Percentiles rank a stretch among this genome's conserved stretches.
phyloP scores from a whole-genome alignment of 306 rosid species.

The Quercus glauca region DNA sequence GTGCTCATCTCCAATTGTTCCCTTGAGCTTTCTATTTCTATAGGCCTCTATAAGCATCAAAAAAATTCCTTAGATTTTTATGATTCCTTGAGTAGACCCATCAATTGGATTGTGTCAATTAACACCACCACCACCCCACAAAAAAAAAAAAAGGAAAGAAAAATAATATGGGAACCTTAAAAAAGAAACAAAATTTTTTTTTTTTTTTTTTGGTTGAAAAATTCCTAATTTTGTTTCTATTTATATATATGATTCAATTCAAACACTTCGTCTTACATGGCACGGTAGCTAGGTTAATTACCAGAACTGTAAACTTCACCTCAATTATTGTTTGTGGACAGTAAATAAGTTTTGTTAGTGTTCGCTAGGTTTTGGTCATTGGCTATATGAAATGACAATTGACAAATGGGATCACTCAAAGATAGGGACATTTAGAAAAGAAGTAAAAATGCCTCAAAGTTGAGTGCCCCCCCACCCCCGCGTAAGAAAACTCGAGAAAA shows the following conservation, averaged over 20 bases:
- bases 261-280: background rate
- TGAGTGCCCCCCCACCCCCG: background rate
- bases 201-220: too few relatives aligned
- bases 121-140: background rate
- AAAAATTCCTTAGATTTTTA: background rate
- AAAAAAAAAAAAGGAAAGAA: background rate
- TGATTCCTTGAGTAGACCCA: background rate
- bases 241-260: background rate
- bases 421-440: constrained; percentile 15
- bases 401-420: constrained; percentile 37
- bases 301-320: constrained; percentile 18
- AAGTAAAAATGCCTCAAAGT: constrained; percentile 15
- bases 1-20: background rate
- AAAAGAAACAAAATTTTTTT: too few relatives aligned
- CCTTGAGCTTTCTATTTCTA: background rate
- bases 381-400: background rate
- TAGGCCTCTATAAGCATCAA: background rate
- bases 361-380: constrained; percentile 15
- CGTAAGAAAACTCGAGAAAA: constrained; percentile 4
- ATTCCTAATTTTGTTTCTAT: too few relatives aligned
- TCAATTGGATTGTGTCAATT: background rate
- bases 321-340: constrained; percentile 46
- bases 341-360: constrained; percentile 32
- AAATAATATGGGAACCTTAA: too few relatives aligned
- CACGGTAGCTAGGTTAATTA: background rate